Percentiles rank a stretch among this genome's conserved stretches.
Conservation (phyloP, 805 yeast species). For the Saccharomycopsis fibuligera region DNA sequence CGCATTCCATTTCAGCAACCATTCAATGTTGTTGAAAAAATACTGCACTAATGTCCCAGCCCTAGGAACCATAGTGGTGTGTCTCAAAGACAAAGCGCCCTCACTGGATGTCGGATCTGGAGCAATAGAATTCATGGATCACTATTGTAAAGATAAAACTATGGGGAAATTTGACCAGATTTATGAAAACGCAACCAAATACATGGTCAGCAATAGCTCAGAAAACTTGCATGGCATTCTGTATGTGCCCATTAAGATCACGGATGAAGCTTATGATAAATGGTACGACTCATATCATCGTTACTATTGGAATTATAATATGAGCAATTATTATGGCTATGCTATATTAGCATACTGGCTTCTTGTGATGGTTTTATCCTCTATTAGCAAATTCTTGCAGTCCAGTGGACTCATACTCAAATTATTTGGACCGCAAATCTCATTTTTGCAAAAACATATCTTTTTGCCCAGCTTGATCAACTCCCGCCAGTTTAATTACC, state of each 20-base stretch:
- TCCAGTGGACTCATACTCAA: constrained; percentile 9
- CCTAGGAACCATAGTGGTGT: neutral
- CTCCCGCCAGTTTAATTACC: constrained; percentile 25
- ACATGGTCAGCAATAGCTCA: neutral
- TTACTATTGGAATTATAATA: neutral
- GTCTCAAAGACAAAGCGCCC: too few species aligned
- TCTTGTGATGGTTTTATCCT: constrained; percentile 9
- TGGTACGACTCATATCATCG: neutral
- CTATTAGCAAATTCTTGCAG: constrained; percentile 7
- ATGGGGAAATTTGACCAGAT: neutral
- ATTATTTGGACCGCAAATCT: neutral
- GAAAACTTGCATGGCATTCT: neutral
- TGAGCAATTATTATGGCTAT: constrained; percentile 4
- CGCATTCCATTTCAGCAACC: too few species aligned
- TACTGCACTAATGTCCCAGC: neutral
- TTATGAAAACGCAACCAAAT: constrained; percentile 16
- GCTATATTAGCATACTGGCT: constrained; percentile 18
- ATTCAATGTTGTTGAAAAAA: too few species aligned
- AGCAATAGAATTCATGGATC: neutral
- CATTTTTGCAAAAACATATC: constrained; percentile 22
- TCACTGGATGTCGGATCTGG: neutral
- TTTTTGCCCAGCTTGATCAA: constrained; percentile 27
- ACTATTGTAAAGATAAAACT: neutral
- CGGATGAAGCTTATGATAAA: constrained; percentile 1
- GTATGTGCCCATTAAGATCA: constrained; percentile 9